These are phyloP conservation scores for Pulveroboletus ravenelii DNA, from an alignment of 768 basidiomycete genomes.

Conservation along the genomic window DNA sequence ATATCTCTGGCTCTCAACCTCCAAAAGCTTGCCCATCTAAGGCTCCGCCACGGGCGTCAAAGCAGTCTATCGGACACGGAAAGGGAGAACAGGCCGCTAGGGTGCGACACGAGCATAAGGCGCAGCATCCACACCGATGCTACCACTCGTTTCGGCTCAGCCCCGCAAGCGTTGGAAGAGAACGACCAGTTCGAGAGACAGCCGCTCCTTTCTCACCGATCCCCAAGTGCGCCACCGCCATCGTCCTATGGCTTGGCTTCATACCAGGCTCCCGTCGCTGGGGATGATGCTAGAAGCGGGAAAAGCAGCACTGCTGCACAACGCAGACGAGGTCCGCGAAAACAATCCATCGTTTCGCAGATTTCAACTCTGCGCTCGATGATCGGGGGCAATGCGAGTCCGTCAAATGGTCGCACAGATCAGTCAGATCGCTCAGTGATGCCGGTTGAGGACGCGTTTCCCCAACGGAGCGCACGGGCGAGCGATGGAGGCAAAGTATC, in stretches of 20 bases:
- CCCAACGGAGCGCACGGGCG: conserved; percentile 16
- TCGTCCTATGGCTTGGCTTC: conserved; percentile 17
- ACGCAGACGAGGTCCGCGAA: conserved; percentile 21
- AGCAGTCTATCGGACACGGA: conserved; percentile 7
- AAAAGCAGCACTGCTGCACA: conserved; percentile 21
- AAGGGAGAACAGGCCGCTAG: conserved; percentile 8
- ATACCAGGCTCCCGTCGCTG: conserved; percentile 1
- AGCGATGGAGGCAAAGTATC: conserved; percentile 6
- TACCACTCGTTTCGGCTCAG: neutral
- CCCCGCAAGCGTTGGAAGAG: conserved; percentile 8
- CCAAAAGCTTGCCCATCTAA: conserved; percentile 86
- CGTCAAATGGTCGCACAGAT: neutral
- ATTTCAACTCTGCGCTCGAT: conserved; percentile 30
- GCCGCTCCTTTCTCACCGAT: conserved; percentile 27
- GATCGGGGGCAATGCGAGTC: conserved; percentile 4
- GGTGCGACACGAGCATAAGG: neutral
- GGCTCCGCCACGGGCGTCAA: conserved; percentile 45
- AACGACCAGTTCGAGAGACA: conserved; percentile 21
- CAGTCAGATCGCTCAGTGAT: conserved; percentile 13
- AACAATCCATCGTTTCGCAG: conserved; percentile 32
- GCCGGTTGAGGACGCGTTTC: conserved; percentile 38
- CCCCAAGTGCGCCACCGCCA: conserved; percentile 15
- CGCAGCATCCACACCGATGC: neutral
- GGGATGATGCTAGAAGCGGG: conserved; percentile 27
- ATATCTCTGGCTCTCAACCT: conserved; percentile 89